Conservation (phyloP, 768 basidiomycete genomes). For the Lactifluus hygrophoroides region DNA sequence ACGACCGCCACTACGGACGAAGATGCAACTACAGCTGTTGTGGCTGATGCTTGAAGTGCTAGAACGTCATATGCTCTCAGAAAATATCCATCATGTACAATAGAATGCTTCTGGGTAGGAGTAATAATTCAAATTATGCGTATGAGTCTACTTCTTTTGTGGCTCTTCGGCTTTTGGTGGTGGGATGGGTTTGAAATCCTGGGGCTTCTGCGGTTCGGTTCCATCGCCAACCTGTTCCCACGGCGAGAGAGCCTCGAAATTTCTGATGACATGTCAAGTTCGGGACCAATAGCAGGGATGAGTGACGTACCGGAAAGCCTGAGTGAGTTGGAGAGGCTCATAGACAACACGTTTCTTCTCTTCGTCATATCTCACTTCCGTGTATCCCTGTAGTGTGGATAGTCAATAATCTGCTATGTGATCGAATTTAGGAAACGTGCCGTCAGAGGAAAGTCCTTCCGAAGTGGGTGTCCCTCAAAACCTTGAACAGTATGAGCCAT, state of each 20-base stretch:
- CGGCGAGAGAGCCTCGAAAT: constrained; percentile 87
- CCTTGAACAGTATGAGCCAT: constrained; percentile 35
- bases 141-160: constrained; percentile 59
- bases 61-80: neutral
- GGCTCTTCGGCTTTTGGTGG: constrained; percentile 65
- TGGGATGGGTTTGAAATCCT: constrained; percentile 67
- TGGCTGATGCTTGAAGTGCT: constrained; percentile 1
- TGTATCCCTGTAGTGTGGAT: constrained; percentile 68
- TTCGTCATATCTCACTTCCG: constrained; percentile 96
- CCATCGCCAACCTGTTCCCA: constrained; percentile 92
- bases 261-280: constrained; percentile 39
- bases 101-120: neutral
- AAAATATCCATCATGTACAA: constrained; percentile 1
- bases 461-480: constrained; percentile 93
- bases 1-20: constrained; percentile 13
- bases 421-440: constrained; percentile 36
- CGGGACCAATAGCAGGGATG: neutral
- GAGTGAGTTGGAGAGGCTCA: constrained; percentile 94
- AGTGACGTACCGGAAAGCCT: constrained; percentile 83
- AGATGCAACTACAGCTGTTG: neutral
- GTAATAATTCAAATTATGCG: constrained; percentile 4
- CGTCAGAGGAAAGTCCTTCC: constrained; percentile 97
- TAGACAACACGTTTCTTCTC: constrained; percentile 96
- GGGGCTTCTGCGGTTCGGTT: constrained; percentile 46
- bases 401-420: neutral